phyloP scores from a whole-genome alignment of 108 stramenopile species.

The Fistulifera solaris region DNA sequence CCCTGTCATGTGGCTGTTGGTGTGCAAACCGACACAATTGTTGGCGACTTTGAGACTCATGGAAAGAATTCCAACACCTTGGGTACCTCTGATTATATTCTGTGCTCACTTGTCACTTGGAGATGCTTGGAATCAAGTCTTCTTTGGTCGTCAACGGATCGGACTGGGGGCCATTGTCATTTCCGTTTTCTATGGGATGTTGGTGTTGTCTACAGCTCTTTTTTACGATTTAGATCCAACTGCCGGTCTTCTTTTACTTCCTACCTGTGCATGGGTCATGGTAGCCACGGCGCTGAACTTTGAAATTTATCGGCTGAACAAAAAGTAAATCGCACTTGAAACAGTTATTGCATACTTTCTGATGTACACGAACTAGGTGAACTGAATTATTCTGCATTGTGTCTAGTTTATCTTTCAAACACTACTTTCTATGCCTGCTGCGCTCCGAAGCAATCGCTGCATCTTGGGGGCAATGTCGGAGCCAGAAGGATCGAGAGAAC shows the following conservation, averaged over 20 bases:
- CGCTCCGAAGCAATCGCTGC: too few species aligned
- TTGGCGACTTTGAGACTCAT: conserved; percentile 25
- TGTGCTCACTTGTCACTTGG: conserved; percentile 49
- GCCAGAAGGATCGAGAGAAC: too few species aligned
- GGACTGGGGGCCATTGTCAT: conserved; percentile 46
- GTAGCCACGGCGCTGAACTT: conserved; percentile 56
- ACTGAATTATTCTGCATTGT: too few species aligned
- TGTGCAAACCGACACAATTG: conserved; percentile 65
- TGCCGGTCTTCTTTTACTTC: conserved; percentile 49
- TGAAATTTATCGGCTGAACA: conserved; percentile 30
- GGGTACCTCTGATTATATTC: conserved; percentile 30
- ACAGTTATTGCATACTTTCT: too few species aligned
- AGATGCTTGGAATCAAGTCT: conserved; percentile 66
- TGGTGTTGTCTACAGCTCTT: conserved; percentile 32
- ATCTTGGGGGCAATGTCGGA: too few species aligned
- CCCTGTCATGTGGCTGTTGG: conserved; percentile 72
- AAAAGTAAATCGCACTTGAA: conserved; percentile 2
- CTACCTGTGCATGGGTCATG: conserved; percentile 60
- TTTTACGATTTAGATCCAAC: conserved; percentile 34
- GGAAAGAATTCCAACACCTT: conserved; percentile 4
- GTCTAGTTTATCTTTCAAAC: too few species aligned
- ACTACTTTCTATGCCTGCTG: too few species aligned
- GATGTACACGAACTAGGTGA: too few species aligned
- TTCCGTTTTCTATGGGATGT: conserved; percentile 30
- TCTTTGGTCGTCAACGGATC: conserved; percentile 56